phyloP scores from a whole-genome alignment of 805 yeast species.

The Dipodascus geniculatus region DNA sequence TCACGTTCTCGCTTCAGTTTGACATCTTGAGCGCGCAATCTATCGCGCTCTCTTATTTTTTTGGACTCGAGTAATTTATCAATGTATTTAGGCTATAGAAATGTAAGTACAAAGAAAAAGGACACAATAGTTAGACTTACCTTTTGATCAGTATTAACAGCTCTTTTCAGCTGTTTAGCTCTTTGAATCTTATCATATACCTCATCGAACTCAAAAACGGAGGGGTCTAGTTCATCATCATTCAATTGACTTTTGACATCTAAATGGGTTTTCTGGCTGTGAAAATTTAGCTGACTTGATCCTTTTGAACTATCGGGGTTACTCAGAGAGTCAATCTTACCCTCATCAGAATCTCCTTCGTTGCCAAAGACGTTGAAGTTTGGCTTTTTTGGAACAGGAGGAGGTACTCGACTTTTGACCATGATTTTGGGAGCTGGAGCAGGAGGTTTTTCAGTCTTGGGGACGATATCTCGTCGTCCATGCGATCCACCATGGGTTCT shows the following conservation, averaged over 20 bases:
- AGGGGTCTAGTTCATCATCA: constrained; percentile 7
- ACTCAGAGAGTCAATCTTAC: constrained; percentile 3
- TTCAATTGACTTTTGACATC: constrained; percentile 4
- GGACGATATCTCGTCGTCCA: constrained; percentile 38
- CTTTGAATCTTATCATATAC: constrained; percentile 34
- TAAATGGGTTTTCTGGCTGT: constrained; percentile 8
- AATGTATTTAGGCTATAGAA: constrained; percentile 28
- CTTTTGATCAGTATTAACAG: constrained; percentile 8
- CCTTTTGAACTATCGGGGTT: constrained; percentile 6
- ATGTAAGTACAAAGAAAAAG: not conserved
- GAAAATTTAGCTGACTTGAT: constrained; percentile 5
- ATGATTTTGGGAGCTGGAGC: constrained; percentile 12
- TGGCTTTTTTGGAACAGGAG: constrained; percentile 5
- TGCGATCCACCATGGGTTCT: constrained; percentile 44
- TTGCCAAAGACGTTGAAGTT: constrained; percentile 2
- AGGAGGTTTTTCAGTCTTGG: constrained; percentile 12
- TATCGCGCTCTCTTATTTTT: constrained; percentile 35
- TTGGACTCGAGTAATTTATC: constrained; percentile 34
- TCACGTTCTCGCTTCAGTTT: constrained; percentile 29
- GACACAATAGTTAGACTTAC: constrained; percentile 1
- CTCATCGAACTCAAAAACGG: constrained; percentile 34
- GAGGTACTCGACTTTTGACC: constrained; percentile 4
- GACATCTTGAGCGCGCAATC: constrained; percentile 28
- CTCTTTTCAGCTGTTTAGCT: constrained; percentile 13
- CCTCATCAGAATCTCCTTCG: not conserved